Conservation (phyloP, 2,329 filamentous ascomycete species). For the Hymenoscyphus albidus region DNA sequence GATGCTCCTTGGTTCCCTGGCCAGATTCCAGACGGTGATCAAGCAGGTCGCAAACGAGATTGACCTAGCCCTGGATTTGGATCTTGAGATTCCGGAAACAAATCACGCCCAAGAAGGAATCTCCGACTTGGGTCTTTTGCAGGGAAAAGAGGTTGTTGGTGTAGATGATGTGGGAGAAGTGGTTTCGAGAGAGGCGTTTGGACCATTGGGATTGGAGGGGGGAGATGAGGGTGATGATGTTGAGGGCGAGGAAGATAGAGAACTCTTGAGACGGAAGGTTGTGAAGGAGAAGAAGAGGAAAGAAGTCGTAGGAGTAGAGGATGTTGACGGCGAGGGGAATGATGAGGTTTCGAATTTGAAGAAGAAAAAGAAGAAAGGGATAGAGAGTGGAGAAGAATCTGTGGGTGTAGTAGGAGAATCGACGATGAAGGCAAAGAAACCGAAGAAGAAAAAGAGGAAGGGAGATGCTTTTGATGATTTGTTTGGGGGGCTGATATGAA, state of each 20-base stretch:
- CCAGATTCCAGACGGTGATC: slow-evolving; percentile 48
- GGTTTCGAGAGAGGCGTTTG: slow-evolving; percentile 1
- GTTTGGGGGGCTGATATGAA: slow-evolving; percentile 43
- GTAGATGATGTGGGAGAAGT: slow-evolving; percentile 32
- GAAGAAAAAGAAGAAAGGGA: slow-evolving; percentile 20
- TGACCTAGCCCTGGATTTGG: slow-evolving; percentile 9
- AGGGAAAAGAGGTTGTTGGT: slow-evolving; percentile 1
- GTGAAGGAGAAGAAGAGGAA: slow-evolving; percentile 4
- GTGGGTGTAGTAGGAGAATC: slow-evolving; percentile 19
- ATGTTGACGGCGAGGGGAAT: slow-evolving; percentile 5
- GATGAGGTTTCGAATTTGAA: not conserved
- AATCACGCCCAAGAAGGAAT: not conserved
- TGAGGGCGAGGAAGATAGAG: not conserved
- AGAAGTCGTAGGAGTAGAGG: slow-evolving; percentile 1
- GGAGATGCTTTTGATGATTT: slow-evolving; percentile 70
- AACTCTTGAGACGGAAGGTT: too few relatives aligned
- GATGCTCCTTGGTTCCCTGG: slow-evolving; percentile 61
- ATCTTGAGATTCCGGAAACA: not conserved
- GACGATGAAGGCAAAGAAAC: slow-evolving; percentile 36
- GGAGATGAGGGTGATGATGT: not conserved
- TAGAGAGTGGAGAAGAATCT: slow-evolving; percentile 24
- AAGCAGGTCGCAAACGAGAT: slow-evolving; percentile 5
- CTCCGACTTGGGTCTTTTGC: not conserved
- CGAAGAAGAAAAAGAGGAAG: slow-evolving; percentile 52
- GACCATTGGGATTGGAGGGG: not conserved